These are phyloP conservation scores for Suillus tomentosus DNA, from an alignment of 768 basidiomycete species.

Conservation along the genomic window DNA sequence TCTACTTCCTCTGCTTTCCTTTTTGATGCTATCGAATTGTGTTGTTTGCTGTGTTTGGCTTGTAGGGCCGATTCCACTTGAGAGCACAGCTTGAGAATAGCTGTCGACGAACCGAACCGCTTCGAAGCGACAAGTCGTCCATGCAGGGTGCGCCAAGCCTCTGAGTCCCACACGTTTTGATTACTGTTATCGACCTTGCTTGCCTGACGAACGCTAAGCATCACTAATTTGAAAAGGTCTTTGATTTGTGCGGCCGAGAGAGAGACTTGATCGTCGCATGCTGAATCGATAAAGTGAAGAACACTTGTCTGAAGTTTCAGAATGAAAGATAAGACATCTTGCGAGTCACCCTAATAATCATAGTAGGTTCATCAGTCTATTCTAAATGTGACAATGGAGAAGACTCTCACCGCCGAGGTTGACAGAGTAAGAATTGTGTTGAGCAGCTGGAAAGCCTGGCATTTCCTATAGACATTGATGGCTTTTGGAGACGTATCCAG, in stretches of 20 bases:
- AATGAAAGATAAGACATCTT: constrained; percentile 50
- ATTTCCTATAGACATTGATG: constrained; percentile 76
- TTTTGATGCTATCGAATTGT: constrained; percentile 35
- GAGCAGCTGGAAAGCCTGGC: constrained; percentile 74
- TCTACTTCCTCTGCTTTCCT: constrained; percentile 41
- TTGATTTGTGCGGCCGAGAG: constrained; percentile 70
- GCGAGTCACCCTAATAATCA: constrained; percentile 32
- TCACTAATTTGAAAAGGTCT: constrained; percentile 73
- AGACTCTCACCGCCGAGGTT: constrained; percentile 45
- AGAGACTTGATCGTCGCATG: constrained; percentile 47
- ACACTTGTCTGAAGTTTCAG: constrained; percentile 54
- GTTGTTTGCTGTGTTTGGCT: constrained; percentile 23
- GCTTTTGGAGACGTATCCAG: constrained; percentile 56
- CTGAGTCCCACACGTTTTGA: constrained; percentile 59
- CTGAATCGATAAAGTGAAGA: constrained; percentile 46
- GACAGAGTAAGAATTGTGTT: constrained; percentile 62
- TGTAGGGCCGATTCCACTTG: constrained; percentile 49
- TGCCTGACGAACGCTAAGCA: constrained; percentile 66
- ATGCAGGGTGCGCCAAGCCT: constrained; percentile 55
- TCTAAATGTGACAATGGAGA: background rate
- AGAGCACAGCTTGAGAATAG: constrained; percentile 62
- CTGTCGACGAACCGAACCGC: constrained; percentile 64
- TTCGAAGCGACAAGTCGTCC: constrained; percentile 48
- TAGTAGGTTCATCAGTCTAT: constrained; percentile 15
- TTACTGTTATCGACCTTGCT: constrained; percentile 37